Evolutionary conservation across 768 basidiomycete species (phyloP), one percentile per base, ranked within the genome.

Genomic region (Mycena leptocephala): DNA sequence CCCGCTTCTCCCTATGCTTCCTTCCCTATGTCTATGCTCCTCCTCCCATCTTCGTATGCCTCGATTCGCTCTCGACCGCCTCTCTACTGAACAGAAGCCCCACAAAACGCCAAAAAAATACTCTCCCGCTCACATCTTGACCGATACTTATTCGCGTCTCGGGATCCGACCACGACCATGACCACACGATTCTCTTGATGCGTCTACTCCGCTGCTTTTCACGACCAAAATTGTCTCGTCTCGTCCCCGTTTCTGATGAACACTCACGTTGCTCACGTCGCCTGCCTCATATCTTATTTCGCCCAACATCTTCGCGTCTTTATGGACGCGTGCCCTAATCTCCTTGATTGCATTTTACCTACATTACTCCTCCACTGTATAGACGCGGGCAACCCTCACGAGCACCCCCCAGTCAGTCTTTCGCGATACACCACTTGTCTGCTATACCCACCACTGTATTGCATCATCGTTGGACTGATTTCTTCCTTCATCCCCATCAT

Each of bases 151-250:
- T 77, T 73, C 76, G 70, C 76, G 62, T 74, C 58, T 66, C 66
- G 71, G 70, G 64, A 70, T 62, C 56, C 56, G 67, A 75, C 77
- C 69, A 72, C 70, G 75, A 72, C 77, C 72, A 78, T 77, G 76
- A 80, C 79, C 77, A 79, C 79, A 79, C 76, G 76, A 73, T 76
- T 70, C 46, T 72, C 70, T 61, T 46, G 30, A 78, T 78, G 65
- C 66, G 53, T 75, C 70, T 73, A 39, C 64, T 89, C 90, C 90
- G 90, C 92, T 93, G 90, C 92, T 93, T 90, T 91, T 90, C 88
- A 84, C 80, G 85, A 81, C 87, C 82, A 79, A 84, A 79, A 84
- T 86, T 85, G 86, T 87, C 87, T 87, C 86, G 89, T 91, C 90
- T 84, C 83, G 79, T 82, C 79, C 77, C 78, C 76, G 77, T 88